A percentile compares a stretch with the other conserved stretches of the same genome.
These are phyloP conservation scores for Priceomyces carsonii DNA, from an alignment of 805 yeast species.

Conservation along the genomic window DNA sequence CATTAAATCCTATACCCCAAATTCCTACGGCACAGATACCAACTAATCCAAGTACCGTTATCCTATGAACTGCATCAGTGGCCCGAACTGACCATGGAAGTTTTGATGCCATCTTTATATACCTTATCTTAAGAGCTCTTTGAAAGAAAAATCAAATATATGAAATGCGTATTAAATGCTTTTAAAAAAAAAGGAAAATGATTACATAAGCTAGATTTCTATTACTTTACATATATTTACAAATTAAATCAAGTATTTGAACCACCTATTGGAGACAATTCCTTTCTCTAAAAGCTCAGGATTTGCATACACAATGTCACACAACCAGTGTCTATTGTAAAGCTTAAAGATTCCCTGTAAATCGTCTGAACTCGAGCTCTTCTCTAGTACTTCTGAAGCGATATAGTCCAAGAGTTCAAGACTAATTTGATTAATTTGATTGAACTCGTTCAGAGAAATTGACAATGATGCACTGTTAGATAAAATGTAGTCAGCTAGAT, in stretches of 20 bases:
- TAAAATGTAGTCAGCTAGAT: conserved; percentile 22
- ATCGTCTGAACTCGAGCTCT: conserved; percentile 18
- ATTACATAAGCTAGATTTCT: conserved; percentile 10
- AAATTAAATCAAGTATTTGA: conserved; percentile 33
- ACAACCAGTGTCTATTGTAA: conserved; percentile 42
- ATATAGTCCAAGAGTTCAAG: conserved; percentile 35
- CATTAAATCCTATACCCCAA: conserved; percentile 40
- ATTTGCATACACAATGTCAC: conserved; percentile 39
- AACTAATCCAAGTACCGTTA: conserved; percentile 40
- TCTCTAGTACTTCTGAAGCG: conserved; percentile 24
- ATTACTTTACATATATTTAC: neutral
- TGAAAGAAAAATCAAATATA: too few species aligned
- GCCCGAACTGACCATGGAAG: conserved; percentile 45
- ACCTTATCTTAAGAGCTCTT: too few species aligned
- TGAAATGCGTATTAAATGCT: too few species aligned
- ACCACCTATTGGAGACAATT: conserved; percentile 36
- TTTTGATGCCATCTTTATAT: conserved; percentile 21
- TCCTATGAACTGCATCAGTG: conserved; percentile 45
- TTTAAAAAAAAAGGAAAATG: too few species aligned
- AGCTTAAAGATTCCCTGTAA: conserved; percentile 30
- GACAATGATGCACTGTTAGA: conserved; percentile 18
- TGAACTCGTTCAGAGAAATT: conserved; percentile 15
- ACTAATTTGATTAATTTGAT: conserved; percentile 29
- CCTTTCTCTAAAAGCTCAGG: conserved; percentile 39
- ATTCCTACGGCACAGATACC: conserved; percentile 43